Base-by-base conservation (phyloP, 2,329 filamentous ascomycete species). In the Ilyonectria mors-panacis region DNA sequence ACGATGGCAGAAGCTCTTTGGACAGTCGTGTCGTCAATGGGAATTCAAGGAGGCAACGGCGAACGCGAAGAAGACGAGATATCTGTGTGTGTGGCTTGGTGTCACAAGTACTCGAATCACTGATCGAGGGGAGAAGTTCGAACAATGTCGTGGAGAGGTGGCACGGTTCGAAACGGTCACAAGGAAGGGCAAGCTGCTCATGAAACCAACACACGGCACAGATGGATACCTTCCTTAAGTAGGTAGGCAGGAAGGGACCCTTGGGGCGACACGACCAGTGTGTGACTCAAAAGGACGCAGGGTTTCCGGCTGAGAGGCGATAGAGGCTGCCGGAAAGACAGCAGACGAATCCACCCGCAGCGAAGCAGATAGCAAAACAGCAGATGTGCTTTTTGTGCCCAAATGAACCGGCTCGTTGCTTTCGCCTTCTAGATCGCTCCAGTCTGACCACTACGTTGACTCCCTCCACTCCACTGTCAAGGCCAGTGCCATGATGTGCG, bases 201-300 rank as follows among this genome's bases (percentile, higher is more conserved):
- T 61, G 57, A 59, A 65, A 60, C 51, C 37, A 55, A 48, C 47
- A 37, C 37, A 39, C 26, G 44, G 12, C 57, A 30, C 39, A 47
- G 48, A 47, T 48, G 37, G 57, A 60, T 45, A 53, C 63, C 51
- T 65, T 64, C 55, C 57, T 65, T 51, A 65, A 60, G 57, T 51
- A 53, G 63, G 51, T 15, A 57, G 61, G 39, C 26, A 35, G n/a
- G n/a, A 23, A 54, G 17, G 19, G 30, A 13, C 21, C 33, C 7
- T 56, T 51, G 15, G 53, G 8, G 54, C 26, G 33, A 30, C 21
- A 55, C n/a, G 33, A 44, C 30, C 30, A 33, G 17, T 53, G 63
- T 54, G 54, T 66, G 63, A 61, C 63, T 66, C 53, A 66, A 61
- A 54, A 28, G 45, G 23, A 47, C 19, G 42, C 37, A 51, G 54